These are phyloP conservation scores for Debaryomycetaceae sp. DNA, from an alignment of 1,139 yeast species.

Conservation along the genomic window DNA sequence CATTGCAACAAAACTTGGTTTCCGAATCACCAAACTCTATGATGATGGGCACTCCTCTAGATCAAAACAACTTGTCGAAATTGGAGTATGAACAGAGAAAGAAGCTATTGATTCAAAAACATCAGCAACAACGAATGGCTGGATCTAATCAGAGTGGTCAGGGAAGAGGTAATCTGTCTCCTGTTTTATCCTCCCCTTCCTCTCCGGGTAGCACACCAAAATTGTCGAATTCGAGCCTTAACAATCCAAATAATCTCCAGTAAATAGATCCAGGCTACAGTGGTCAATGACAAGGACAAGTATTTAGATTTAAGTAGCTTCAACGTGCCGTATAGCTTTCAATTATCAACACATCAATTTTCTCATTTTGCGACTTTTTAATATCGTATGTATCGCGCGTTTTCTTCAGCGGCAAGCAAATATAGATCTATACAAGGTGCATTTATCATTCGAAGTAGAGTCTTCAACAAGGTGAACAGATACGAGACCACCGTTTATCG, in stretches of 20 bases:
- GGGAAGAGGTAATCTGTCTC: slow-evolving; percentile 1
- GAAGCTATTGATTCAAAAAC: slow-evolving; percentile 24
- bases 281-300: too few relatives aligned
- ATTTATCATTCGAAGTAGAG: background rate
- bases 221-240: background rate
- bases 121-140: slow-evolving; percentile 15
- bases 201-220: slow-evolving; percentile 1
- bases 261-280: too few relatives aligned
- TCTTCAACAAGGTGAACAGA: too few relatives aligned
- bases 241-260: background rate
- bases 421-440: background rate
- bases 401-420: background rate
- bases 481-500: too few relatives aligned
- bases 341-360: background rate
- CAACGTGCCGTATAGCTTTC: background rate
- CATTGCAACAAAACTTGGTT: slow-evolving; percentile 9
- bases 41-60: slow-evolving; percentile 12
- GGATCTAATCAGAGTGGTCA: background rate
- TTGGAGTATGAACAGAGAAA: slow-evolving; percentile 29
- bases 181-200: slow-evolving; percentile 1
- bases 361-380: background rate
- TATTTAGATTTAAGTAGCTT: too few relatives aligned
- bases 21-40: background rate
- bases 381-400: background rate
- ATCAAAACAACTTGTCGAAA: slow-evolving; percentile 18